Evolutionary conservation across 176 grass and related monocot genomes (phyloP).

Genomic region (Paspalum vaginatum): DNA sequence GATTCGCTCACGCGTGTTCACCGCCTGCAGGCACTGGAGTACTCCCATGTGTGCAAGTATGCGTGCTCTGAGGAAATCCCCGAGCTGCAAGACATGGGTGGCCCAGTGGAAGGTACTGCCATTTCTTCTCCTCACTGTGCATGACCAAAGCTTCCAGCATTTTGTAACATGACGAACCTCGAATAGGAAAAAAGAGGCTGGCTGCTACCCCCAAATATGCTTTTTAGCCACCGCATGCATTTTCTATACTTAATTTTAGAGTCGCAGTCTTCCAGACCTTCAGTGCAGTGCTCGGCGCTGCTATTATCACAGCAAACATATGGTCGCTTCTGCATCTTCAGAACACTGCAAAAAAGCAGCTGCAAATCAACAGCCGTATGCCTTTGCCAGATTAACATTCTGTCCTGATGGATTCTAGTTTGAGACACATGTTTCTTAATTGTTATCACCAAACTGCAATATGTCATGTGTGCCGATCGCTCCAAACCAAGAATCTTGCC

Average conservation of each 20-base stretch:
- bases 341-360: background rate
- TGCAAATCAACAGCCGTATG: background rate
- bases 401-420: background rate
- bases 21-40: constrained; percentile 63
- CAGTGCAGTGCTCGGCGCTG: background rate
- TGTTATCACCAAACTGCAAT: background rate
- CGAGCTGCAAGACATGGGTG: constrained; percentile 96
- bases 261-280: background rate
- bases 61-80: constrained; percentile 98
- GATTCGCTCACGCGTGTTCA: background rate
- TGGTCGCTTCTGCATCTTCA: background rate
- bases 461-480: background rate
- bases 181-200: background rate
- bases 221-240: background rate
- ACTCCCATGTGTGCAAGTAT: constrained; percentile 98
- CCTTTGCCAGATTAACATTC: background rate
- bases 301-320: background rate
- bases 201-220: background rate
- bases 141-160: background rate
- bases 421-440: background rate
- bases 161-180: background rate
- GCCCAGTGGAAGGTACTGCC: constrained; percentile 78
- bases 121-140: background rate
- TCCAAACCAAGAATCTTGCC: background rate
- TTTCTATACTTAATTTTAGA: background rate